Base-by-base conservation (phyloP, 1,284 basidiomycete genomes). In the Cutaneotrichosporon sp. region DNA sequence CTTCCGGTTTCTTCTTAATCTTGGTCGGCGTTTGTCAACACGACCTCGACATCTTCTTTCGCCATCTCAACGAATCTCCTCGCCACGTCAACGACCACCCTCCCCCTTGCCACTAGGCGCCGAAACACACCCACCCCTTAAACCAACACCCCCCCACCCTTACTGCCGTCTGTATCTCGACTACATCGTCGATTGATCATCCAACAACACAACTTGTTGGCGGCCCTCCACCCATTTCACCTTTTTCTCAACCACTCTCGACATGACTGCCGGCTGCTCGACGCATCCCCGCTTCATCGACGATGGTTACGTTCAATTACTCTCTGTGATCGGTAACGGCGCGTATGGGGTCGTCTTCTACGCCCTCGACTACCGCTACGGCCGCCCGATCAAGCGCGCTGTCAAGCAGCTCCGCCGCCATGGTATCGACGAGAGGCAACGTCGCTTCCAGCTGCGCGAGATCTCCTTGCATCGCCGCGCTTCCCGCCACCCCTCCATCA, bases 281-380 rank as follows among this genome's bases (percentile, higher is more conserved):
- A 42, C 56, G 23, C 61, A 64, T 46, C 61, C 60, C 40, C 61
- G 62, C 44, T 65, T 55, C 55, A 89, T 92, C 77, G 88, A 90
- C 78, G 80, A 84, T 62, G 86, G 83, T 54, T 78, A 81, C 49
- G 82, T 97, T 58, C 84, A 93, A 76, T 87, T 97, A 64, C 83
- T 90, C 65, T 84, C 88, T 66, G 83, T 96, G 54, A 84, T 98
- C 52, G 94, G 94, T 49, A 84, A 90, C 49, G 94, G 94, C 44
- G 92, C 92, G 23, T 97, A 97, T 72, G 94, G 94, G 57, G 86
- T 94, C 65, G 93, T 97, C 46, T 97, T 96, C 77, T 86, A 86
- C 59, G 92, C 87, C 35, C 77, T 88, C 59, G 87, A 88, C 56
- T 49, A 66, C 46, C 78, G 52, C 77, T 80, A 51, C 71, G 52